Base-by-base conservation (phyloP, 257 asterid species). In the Forsythia viridissima region DNA sequence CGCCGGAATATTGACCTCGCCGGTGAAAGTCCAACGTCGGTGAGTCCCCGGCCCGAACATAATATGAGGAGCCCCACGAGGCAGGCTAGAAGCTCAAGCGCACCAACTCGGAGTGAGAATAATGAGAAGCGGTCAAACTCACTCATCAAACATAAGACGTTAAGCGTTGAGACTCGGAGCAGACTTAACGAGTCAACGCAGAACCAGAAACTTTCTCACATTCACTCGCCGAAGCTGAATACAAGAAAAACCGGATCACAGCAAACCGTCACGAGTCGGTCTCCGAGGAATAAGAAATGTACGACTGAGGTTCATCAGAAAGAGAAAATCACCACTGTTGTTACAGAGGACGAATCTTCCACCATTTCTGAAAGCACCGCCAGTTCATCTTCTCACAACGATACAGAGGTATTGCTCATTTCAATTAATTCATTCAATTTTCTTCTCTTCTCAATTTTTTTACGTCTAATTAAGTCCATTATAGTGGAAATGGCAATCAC, bases 341-440 rank as follows among this genome's bases (percentile, higher is more conserved):
- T 42, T 1, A 82, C 90, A 16, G 97, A 93, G 87, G 97, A 93
- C 66, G 97, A 91, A 69, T 87, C 97, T 65, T 93, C 96, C 16
- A 92, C 98, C 80, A 79, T 90, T 46, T 90, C 97, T 46, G 97
- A 88, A 63, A 91, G 97, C 81, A 91, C 95, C 34, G 79, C 85
- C 74, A 89, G 96, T 52, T 86, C 96, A 4, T 85, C 96, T 37
- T 88, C 87, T 20, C 89, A 83, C 44, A 88, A 91, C 20, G 97
- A 95, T 81, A 85, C 90, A 44, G 98, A 93, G 94, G 99, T 93
- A 87, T 71, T 48, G 66, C 44, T 15, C 59, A 51, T 13, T 15
- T 69, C 73, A 5, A 40, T 46, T 71, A 52, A 73, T 85, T 77
- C 74, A 61, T 61, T 18, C 15, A 21, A 9, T 2, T 61, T 61